Evolutionary conservation across 306 rosid species (phyloP), one percentile per base, ranked within the genome.

Genomic region (Malus orientalis): DNA sequence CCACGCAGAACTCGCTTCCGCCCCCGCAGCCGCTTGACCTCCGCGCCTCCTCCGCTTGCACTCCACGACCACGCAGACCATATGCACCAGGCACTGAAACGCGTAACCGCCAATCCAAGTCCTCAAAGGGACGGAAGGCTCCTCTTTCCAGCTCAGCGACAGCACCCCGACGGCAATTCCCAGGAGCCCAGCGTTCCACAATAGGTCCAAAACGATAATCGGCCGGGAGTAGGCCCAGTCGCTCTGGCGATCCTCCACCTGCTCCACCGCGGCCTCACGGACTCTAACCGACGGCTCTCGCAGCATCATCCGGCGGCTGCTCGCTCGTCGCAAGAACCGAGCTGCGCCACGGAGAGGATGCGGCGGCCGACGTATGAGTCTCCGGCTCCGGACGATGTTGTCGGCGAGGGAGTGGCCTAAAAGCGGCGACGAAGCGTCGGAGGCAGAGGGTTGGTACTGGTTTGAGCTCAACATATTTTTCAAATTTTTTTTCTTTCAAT

Each of bases 181-280:
- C 1, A 86, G 71, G 29, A 92, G 87, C 60, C 89, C 90, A 32
- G 89, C 69, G 85, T 95, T 92, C 99, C 99, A 95, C 9, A 84
- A 76, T 44, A 95, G 76, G 76, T 95, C 97, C 29, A 95, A 61
- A 3, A 84, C 83, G 49, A 92, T 84, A 38, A 95, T 88, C 27
- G 99, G 97, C 83, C 84, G 84, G 6, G 97, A 95, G 79, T 88
- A 87, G 11, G 97, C 97, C 99, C 99, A 95, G 36, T 90, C 91
- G 54, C 97, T 90, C 88, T 90, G 97, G 22, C 97, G 92, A 77
- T 82, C 97, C 91, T 95, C 99, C 63, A 95, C 86, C 92, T 92
- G 93, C 88, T 86, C 97, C 40, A 97, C 99, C n/a, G 97, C 97
- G 19, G 86, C 79, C 81, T 95, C 99, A 6, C 99, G 89, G 11